Percentiles rank a stretch among this genome's conserved stretches.
These are phyloP conservation scores for Martiniozyma asiatica DNA, from an alignment of 1,139 yeast species.

Conservation along the genomic window DNA sequence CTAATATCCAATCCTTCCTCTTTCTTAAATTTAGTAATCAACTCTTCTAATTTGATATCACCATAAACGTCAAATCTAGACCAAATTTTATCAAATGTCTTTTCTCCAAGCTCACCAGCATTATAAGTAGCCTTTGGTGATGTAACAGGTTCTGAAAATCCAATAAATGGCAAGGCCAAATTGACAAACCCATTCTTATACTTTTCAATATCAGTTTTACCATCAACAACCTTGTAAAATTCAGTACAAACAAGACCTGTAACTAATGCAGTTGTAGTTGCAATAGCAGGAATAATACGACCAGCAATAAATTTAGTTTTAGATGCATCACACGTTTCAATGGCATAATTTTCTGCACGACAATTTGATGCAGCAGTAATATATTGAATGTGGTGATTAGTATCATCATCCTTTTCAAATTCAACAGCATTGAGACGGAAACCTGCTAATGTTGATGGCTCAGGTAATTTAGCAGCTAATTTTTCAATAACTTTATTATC, in stretches of 20 bases:
- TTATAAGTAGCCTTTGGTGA: constrained; percentile 78
- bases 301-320: constrained; percentile 85
- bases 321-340: constrained; percentile 64
- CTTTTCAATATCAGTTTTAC: constrained; percentile 62
- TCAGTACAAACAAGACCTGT: constrained; percentile 92
- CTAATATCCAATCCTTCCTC: constrained; percentile 79
- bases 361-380: constrained; percentile 95
- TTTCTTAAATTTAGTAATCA: constrained; percentile 64
- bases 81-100: constrained; percentile 84
- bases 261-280: constrained; percentile 93
- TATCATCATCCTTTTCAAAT: constrained; percentile 94
- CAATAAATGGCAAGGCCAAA: constrained; percentile 91
- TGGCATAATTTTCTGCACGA: constrained; percentile 84
- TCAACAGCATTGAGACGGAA: constrained; percentile 79
- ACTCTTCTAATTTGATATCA: constrained; percentile 63
- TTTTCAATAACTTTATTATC: constrained; percentile 47
- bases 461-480: constrained; percentile 71
- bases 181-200: constrained; percentile 91
- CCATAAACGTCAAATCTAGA: constrained; percentile 80
- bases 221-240: constrained; percentile 78
- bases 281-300: constrained; percentile 95
- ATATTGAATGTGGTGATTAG: constrained; percentile 92
- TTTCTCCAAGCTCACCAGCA: constrained; percentile 26
- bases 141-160: constrained; percentile 90
- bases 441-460: constrained; percentile 82